These are phyloP conservation scores for Waltergamsia citrina DNA, from an alignment of 2,329 filamentous ascomycete genomes.

Conservation along the genomic window DNA sequence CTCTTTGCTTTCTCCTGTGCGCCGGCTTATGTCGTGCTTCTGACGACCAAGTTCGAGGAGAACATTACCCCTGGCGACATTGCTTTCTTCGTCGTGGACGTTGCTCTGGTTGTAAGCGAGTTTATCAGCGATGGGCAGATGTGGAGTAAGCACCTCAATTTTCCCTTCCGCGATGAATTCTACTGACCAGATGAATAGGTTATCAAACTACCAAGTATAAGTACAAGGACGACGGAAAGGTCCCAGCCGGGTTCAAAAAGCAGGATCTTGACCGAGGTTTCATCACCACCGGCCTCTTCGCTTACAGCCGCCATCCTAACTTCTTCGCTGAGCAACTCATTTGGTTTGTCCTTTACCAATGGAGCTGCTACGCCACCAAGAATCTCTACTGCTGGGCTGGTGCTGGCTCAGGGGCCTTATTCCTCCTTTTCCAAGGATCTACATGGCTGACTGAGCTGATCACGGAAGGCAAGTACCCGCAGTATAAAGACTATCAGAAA, in stretches of 20 bases:
- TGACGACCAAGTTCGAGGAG: conserved; percentile 56
- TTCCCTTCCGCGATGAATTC: background rate
- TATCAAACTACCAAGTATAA: conserved; percentile 74
- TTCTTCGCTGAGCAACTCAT: conserved; percentile 87
- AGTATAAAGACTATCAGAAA: conserved; percentile 77
- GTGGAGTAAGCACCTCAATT: conserved; percentile 51
- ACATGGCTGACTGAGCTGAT: conserved; percentile 82
- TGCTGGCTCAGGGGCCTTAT: conserved; percentile 57
- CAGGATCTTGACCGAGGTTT: conserved; percentile 87
- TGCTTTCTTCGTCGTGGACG: conserved; percentile 32
- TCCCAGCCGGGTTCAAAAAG: conserved; percentile 54
- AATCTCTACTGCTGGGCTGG: conserved; percentile 64
- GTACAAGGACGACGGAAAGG: conserved; percentile 65
- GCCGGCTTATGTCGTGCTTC: conserved; percentile 75
- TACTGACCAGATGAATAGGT: conserved; percentile 27
- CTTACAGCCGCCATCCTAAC: conserved; percentile 85
- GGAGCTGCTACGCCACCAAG: conserved; percentile 68
- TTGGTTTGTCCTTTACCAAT: conserved; percentile 83
- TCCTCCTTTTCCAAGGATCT: conserved; percentile 81
- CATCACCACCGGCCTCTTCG: conserved; percentile 74
- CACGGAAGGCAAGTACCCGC: conserved; percentile 72
- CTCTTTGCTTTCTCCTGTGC: conserved; percentile 65
- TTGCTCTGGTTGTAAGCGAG: conserved; percentile 52
- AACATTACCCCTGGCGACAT: conserved; percentile 34
- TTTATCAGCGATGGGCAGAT: conserved; percentile 87